Evolutionary conservation across 176 grass and related monocot species (phyloP).

Genomic region (Hsuehochloa calcarea): DNA sequence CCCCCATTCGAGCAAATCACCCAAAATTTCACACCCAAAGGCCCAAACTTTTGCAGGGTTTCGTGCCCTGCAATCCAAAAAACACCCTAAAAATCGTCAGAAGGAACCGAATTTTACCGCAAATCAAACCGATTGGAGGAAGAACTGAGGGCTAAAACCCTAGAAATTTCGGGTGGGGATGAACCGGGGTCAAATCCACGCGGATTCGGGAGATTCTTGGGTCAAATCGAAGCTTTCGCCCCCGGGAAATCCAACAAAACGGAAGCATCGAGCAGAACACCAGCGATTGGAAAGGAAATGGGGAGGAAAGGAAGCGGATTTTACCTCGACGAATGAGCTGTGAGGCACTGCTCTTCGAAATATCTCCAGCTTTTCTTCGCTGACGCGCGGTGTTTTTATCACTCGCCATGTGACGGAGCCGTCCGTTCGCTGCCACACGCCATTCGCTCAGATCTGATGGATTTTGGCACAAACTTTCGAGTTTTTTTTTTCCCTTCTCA

Average conservation of each 20-base stretch:
- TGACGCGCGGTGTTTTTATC: slow-evolving; percentile 23
- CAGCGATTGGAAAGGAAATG: neutral
- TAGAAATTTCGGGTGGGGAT: slow-evolving; percentile 23
- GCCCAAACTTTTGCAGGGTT: neutral
- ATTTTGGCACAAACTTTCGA: no score
- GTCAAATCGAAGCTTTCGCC: slow-evolving; percentile 1
- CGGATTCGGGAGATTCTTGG: slow-evolving; percentile 16
- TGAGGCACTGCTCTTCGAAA: slow-evolving; percentile 1
- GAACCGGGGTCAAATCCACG: neutral
- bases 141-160: slow-evolving; percentile 30
- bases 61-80: neutral
- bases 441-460: neutral
- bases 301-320: neutral
- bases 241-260: neutral
- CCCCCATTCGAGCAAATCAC: slow-evolving; percentile 53
- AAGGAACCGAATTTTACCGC: neutral
- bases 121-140: neutral
- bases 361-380: slow-evolving; percentile 3
- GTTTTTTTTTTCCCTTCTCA: no score
- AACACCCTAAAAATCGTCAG: neutral
- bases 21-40: neutral
- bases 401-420: slow-evolving; percentile 23
- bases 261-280: neutral
- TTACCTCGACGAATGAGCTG: slow-evolving; percentile 39
- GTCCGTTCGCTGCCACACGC: neutral